Evolutionary conservation across 352 stramenopile genomes (phyloP), one percentile per base, ranked within the genome.

Genomic region (Phytophthora sojae): DNA sequence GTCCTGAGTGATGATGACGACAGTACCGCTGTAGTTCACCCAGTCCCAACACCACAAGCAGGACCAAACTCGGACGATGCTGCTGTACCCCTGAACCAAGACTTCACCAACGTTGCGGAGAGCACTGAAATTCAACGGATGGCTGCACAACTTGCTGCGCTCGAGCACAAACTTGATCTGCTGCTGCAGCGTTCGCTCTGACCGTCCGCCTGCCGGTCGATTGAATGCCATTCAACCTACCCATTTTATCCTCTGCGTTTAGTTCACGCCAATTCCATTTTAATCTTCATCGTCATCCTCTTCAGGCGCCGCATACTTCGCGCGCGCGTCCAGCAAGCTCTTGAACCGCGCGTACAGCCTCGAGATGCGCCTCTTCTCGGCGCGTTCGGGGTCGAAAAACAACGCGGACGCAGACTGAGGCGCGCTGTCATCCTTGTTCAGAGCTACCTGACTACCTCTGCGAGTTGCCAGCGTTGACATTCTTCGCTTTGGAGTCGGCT

Each of bases 341-440:
- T 86, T 88, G 57, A 93, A 93, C 21, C 82, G 81, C 15, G 72
- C 50, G 64, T 91, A 91, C 4, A 93, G 50, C n/a, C 76, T 82
- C n/a, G 85, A 91, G 14, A 91, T 65, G 0, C 81, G 77, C 30
- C 75, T 77, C 71, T 82, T 89, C 32, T 93, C 83, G 0, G 83
- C 76, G 50, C 80, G 70, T 51, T 90, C 74, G 0, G 83, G 73
- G 26, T 91, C 75, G 8, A 88, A 72, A 67, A 78, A 77, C 30
- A 73, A 52, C 3, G 71, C 69, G 8, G 61, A 59, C 15, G 79
- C 35, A 2, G 71, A 50, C 6, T 63, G 44, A 8, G 47, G 37
- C 19, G 57, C 62, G 14, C 23, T 49, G 19, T 49, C 19, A 32
- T 29, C 29, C 25, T 57, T 72, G 35, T 12, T 53, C 37, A 15